Conservation (phyloP, 2,329 filamentous ascomycete species). For the Alternaria sp. region DNA sequence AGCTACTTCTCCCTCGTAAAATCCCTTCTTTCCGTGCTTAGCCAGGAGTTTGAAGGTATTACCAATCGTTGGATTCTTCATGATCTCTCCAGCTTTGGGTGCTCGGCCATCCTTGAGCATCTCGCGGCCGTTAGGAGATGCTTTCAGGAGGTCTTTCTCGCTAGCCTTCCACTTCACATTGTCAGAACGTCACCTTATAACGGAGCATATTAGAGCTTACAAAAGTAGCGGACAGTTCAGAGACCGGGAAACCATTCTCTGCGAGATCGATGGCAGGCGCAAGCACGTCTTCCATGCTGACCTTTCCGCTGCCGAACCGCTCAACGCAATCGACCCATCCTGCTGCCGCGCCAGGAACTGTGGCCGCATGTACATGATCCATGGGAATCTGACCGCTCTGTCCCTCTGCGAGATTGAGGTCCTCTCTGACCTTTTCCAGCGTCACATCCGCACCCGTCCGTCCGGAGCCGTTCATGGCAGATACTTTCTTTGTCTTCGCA, state of each 20-base stretch:
- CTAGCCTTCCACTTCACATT: slow-evolving; percentile 72
- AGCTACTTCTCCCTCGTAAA: slow-evolving; percentile 87
- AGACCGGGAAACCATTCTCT: slow-evolving; percentile 90
- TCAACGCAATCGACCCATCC: slow-evolving; percentile 93
- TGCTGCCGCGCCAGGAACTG: slow-evolving; percentile 87
- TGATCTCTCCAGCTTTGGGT: slow-evolving; percentile 83
- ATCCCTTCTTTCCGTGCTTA: slow-evolving; percentile 84
- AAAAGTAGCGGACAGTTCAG: slow-evolving; percentile 74
- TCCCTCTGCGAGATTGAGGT: slow-evolving; percentile 71
- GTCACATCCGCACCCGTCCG: slow-evolving; percentile 75
- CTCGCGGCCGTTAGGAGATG: slow-evolving; percentile 86
- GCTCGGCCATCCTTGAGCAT: slow-evolving; percentile 84
- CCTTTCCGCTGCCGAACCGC: slow-evolving; percentile 86
- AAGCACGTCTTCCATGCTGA: slow-evolving; percentile 80
- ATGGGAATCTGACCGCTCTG: slow-evolving; percentile 72
- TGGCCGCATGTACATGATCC: slow-evolving; percentile 80
- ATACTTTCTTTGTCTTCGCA: slow-evolving; percentile 80
- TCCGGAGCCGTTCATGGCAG: slow-evolving; percentile 92
- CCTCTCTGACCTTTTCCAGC: slow-evolving; percentile 73
- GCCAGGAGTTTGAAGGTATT: slow-evolving; percentile 83
- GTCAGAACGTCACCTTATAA: slow-evolving; percentile 11
- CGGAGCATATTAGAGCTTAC: slow-evolving; percentile 60
- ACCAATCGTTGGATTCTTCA: slow-evolving; percentile 84
- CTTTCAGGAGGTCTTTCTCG: slow-evolving; percentile 70
- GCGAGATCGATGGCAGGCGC: slow-evolving; percentile 84